Base-by-base conservation (phyloP, 768 basidiomycete species). In the Lentinula edodes region DNA sequence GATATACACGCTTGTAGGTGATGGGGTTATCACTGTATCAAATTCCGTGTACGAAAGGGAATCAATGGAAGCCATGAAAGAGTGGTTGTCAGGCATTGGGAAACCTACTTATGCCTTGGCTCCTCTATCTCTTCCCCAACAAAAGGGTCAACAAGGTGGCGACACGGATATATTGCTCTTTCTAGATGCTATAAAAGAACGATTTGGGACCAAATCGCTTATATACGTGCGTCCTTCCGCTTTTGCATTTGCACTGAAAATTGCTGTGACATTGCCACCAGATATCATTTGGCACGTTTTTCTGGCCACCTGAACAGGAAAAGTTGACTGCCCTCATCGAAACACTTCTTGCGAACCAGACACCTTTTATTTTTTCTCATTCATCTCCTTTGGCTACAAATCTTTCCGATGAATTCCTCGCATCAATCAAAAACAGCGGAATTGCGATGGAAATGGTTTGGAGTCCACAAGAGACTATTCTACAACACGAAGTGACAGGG, bases 231-330 rank as follows among this genome's bases (percentile, higher is more conserved):
- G 59, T 52, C 34, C 7, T 28, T 52, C 51, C 39, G 4, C n/a
- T 12, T 34, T 12, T 38, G 7, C 34, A 52, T 34, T 12, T 38
- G 7, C 34, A 52, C 18, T 13, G 20, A 18, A 6, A 34, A 20
- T 16, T 28, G 15, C 7, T 36, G 23, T 36, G 23, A 32, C 6
- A 20, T 13, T 13, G n/a, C 18, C 20, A 20, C 43, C 20, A 60
- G 59, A 60, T 60, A 28, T 60, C 59, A 3, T 60, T 60, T 23
- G 59, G 59, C 32, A 60, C 59, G 10, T 34, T 60, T 8, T 60
- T 41, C 50, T 60, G 59, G 59, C 59, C 59, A 6, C 35, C 48
- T 23, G 6, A 52, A 51, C 59, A 16, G 9, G 50, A 52, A 10
- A 60, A 60, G 20, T 18, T 60, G 34, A 8, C n/a, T 9, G 59